Evolutionary conservation across 2,329 filamentous ascomycete genomes (phyloP).

Genomic region (Coniochaeta prunicola): DNA sequence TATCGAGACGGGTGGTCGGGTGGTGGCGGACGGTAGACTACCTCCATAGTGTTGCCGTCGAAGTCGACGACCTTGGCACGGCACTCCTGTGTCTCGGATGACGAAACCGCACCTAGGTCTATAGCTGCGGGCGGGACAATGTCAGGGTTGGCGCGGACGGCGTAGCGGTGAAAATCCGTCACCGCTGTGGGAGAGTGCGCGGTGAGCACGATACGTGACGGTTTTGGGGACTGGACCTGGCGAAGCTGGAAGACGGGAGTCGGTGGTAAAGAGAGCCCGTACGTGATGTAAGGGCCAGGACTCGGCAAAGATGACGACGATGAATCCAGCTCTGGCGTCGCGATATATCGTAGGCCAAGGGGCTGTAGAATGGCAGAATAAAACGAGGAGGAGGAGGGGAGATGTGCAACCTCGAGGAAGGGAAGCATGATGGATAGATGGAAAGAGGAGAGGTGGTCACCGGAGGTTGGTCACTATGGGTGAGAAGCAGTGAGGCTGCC

Average conservation of each 20-base stretch:
- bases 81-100: conserved; percentile 13
- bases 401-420: conserved; percentile 61
- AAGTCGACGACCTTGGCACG: conserved; percentile 62
- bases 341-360: conserved; percentile 65
- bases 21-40: conserved; percentile 48
- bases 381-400: conserved; percentile 75
- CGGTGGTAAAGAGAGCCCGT: conserved; percentile 25
- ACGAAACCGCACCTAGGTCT: background rate
- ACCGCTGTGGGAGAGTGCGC: conserved; percentile 60
- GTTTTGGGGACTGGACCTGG: conserved; percentile 31
- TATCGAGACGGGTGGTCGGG: conserved; percentile 26
- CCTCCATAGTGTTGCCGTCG: conserved; percentile 79
- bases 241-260: conserved; percentile 38
- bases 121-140: background rate
- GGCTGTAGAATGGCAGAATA: conserved; percentile 74
- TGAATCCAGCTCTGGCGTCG: conserved; percentile 16
- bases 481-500: background rate
- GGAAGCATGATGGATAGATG: conserved; percentile 33
- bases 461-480: background rate
- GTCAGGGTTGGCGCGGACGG: conserved; percentile 51
- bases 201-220: conserved; percentile 55
- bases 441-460: background rate
- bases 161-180: conserved; percentile 63
- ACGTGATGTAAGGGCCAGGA: conserved; percentile 29
- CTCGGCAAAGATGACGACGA: conserved; percentile 6